Evolutionary conservation across 2,329 filamentous ascomycete species (phyloP), one percentile per base, ranked within the genome.

Genomic region (Xylariaceae sp.): DNA sequence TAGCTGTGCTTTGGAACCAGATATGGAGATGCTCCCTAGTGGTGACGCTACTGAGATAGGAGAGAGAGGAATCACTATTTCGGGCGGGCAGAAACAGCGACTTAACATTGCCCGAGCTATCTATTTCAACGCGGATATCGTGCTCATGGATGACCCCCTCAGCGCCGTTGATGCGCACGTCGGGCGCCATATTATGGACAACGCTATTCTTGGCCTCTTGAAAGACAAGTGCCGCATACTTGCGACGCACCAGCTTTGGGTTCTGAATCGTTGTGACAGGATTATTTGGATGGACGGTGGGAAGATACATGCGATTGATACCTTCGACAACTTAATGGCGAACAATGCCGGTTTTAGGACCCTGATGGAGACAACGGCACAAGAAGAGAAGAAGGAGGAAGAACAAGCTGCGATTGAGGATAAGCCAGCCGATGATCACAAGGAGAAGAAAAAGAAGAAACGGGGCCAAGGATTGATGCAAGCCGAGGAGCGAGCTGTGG

Each of bases 221-320:
- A 90, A 89, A 66, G 84, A 93, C 74, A 97, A 97, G 74, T 95
- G 91, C 68, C 84, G 95, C 19, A 89, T 98, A 32, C 80, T 99
- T 29, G 95, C 93, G 1, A 99, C 95, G 0, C 95, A 99, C 73
- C 93, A 98, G 72, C 84, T 98, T 14, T 95, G 96, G 79, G 93
- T 98, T 5, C 82, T 98, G 5, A 92, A 84, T 69, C 88, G 92
- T 32, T 97, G 92, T 66, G 93, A 98, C 70, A 84, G 93, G 32
- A 93, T 98, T 62, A 86, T 98, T 47, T 93, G 92, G 86, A 93
- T 99, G 85, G 90, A 97, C 53, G 86, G 87, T 16, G 95, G 95
- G 44, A 85, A 81, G 51, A 89, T 98, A 52, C 85, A 90, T 71
- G 91, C 92, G 3, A 79, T 97, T 40, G 93, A 95, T 64, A 97